phyloP scores from a whole-genome alignment of 257 asterid species.

The Cynanchum wilfordii region DNA sequence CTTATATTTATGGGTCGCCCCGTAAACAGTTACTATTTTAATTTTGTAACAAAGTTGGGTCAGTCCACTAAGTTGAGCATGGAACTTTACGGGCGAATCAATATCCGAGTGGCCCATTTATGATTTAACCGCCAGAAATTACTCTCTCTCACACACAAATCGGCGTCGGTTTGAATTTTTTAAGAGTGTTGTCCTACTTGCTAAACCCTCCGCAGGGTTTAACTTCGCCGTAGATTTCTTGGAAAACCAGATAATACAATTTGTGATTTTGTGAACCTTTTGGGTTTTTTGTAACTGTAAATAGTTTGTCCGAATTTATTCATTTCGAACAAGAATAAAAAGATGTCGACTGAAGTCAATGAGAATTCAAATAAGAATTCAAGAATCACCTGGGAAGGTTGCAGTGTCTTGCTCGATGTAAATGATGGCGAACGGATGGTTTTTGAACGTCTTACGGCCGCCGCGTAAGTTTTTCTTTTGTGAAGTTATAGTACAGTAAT shows the following conservation, averaged over 20 bases:
- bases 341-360: slow-evolving; percentile 36
- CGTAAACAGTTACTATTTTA: no score
- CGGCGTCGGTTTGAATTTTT: not conserved
- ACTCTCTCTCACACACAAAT: not conserved
- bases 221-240: not conserved
- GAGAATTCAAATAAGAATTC: slow-evolving; percentile 30
- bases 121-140: no score
- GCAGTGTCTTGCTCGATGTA: slow-evolving; percentile 92
- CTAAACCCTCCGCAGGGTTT: slow-evolving; percentile 14
- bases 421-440: slow-evolving; percentile 90
- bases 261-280: not conserved
- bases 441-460: slow-evolving; percentile 81
- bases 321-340: not conserved
- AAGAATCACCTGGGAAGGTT: slow-evolving; percentile 89
- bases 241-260: not conserved
- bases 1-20: no score
- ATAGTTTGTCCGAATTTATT: slow-evolving; percentile 2
- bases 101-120: no score
- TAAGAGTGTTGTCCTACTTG: not conserved
- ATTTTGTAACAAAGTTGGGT: no score
- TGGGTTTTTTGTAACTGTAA: not conserved
- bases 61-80: no score
- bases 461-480: slow-evolving; percentile 67
- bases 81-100: no score
- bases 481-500: not conserved